phyloP scores from a whole-genome alignment of 768 basidiomycete genomes.

The Trametes villosa region DNA sequence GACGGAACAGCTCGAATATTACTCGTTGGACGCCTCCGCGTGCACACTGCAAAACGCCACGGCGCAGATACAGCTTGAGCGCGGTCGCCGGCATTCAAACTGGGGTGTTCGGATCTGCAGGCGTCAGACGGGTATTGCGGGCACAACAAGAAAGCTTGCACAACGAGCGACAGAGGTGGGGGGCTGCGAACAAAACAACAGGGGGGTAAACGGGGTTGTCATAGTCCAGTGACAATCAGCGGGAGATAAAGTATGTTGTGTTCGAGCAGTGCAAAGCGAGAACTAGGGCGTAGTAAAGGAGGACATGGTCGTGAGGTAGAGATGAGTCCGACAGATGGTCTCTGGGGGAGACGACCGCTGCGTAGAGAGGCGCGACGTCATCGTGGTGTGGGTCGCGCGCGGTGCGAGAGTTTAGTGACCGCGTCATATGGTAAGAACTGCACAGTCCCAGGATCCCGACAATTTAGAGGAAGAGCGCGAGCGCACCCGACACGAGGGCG shows the following conservation, averaged over 20 bases:
- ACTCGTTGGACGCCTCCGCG: no score
- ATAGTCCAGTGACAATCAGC: slow-evolving; percentile 19
- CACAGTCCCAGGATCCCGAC: not conserved
- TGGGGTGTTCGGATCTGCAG: no score
- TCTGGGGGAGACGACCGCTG: not conserved
- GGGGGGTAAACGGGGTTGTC: slow-evolving; percentile 3
- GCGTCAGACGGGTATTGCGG: no score
- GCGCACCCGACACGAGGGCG: slow-evolving; percentile 11
- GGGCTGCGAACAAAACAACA: slow-evolving; percentile 1
- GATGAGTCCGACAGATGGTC: not conserved
- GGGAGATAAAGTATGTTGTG: slow-evolving; percentile 6
- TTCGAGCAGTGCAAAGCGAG: slow-evolving; percentile 14
- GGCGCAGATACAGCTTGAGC: no score
- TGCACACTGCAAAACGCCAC: no score
- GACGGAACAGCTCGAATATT: no score
- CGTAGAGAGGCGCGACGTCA: no score
- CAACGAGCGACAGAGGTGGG: slow-evolving; percentile 10
- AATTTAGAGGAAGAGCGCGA: slow-evolving; percentile 14
- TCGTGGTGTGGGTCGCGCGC: no score
- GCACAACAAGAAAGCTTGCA: not conserved
- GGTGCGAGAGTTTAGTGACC: no score
- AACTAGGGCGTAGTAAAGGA: not conserved
- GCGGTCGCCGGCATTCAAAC: no score
- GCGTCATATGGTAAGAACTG: no score
- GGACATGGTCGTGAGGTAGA: slow-evolving; percentile 1